A percentile compares a stretch with the other conserved stretches of the same genome.
Conservation (phyloP, 1,284 basidiomycete species). For the Rhodofomes roseus region DNA sequence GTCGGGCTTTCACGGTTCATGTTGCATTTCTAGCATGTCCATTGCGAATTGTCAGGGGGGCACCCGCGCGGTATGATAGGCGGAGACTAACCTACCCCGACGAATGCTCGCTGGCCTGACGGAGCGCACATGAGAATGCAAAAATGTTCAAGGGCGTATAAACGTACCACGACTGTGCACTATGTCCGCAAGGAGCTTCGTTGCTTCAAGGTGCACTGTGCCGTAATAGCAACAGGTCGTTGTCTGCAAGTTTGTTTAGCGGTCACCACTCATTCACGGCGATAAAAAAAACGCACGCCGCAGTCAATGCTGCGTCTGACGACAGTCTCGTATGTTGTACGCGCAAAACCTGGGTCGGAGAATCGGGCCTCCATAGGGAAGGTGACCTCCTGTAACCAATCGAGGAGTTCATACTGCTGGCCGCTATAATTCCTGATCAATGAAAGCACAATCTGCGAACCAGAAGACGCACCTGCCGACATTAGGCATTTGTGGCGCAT, state of each 20-base stretch:
- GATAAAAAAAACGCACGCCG: conserved; percentile 55
- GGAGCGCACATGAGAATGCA: not conserved
- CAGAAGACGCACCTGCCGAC: conserved; percentile 55
- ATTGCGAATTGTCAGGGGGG: conserved; percentile 1
- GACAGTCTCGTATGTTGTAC: conserved; percentile 66
- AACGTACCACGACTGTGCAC: conserved; percentile 59
- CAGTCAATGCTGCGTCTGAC: conserved; percentile 73
- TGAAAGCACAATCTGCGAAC: not conserved
- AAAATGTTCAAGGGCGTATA: not conserved
- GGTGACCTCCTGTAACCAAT: conserved; percentile 86
- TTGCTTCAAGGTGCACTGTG: conserved; percentile 78
- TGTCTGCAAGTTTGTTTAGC: conserved; percentile 47
- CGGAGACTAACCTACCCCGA: conserved; percentile 54
- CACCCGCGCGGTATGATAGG: not conserved
- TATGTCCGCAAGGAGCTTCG: conserved; percentile 79
- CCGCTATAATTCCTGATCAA: conserved; percentile 44
- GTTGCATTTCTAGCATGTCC: conserved; percentile 76
- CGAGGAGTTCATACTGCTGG: conserved; percentile 81
- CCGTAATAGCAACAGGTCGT: conserved; percentile 94
- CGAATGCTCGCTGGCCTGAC: conserved; percentile 82
- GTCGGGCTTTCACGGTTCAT: conserved; percentile 81
- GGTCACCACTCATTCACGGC: not conserved
- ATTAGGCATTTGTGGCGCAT: conserved; percentile 87
- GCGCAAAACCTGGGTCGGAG: conserved; percentile 69
- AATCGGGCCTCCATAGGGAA: conserved; percentile 90